phyloP scores from a whole-genome alignment of 306 rosid genomes.

The Malus asiatica region DNA sequence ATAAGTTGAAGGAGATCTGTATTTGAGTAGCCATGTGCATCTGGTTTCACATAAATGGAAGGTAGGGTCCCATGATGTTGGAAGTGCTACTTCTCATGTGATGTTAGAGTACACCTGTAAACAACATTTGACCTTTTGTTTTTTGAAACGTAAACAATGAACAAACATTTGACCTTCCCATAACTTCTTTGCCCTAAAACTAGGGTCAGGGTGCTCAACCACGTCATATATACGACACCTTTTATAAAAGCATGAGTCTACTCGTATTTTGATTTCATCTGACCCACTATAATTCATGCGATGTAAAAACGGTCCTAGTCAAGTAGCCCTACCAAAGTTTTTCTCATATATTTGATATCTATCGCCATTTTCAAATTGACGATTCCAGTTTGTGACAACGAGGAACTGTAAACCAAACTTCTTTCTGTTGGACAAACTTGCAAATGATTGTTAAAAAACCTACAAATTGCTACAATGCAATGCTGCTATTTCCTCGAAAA shows the following conservation, averaged over 20 bases:
- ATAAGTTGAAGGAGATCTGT: conserved; percentile 4
- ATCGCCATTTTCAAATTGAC: neutral
- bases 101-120: neutral
- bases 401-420: neutral
- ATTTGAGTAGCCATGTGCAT: conserved; percentile 27
- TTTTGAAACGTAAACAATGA: neutral
- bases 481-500: too few species aligned
- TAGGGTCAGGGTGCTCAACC: neutral
- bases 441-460: too few species aligned
- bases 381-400: neutral
- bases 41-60: conserved; percentile 4
- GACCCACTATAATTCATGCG: neutral
- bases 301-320: neutral
- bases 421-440: too few species aligned
- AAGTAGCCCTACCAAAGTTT: neutral
- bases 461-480: too few species aligned
- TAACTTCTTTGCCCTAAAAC: neutral
- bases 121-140: neutral
- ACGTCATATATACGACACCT: neutral
- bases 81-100: neutral
- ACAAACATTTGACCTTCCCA: neutral
- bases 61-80: conserved; percentile 18
- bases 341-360: too few species aligned
- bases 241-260: neutral
- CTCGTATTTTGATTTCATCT: too few species aligned